Percentiles rank a stretch among this genome's conserved stretches.
Conservation (phyloP, 768 basidiomycete species). For the Clitopilus passeckerianus region DNA sequence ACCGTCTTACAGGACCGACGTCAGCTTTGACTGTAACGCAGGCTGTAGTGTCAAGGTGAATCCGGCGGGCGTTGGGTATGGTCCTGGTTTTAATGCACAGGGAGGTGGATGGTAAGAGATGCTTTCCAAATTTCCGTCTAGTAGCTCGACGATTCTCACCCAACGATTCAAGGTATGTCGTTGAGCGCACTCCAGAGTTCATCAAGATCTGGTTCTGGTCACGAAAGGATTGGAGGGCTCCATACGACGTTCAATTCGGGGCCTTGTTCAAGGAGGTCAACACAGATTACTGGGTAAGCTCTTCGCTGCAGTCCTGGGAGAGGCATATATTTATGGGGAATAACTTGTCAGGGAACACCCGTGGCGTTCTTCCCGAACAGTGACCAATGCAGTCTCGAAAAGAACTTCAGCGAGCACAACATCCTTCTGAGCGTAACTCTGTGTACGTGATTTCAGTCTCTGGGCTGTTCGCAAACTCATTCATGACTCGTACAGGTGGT, state of each 20-base stretch:
- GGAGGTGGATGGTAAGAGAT: conserved; percentile 49
- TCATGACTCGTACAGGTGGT: conserved; percentile 26
- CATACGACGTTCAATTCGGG: conserved; percentile 31
- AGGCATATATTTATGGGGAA: not conserved
- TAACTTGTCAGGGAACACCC: conserved; percentile 41
- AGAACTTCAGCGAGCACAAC: conserved; percentile 50
- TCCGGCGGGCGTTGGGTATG: conserved; percentile 34
- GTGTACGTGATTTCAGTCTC: conserved; percentile 17
- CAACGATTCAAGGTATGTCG: conserved; percentile 36
- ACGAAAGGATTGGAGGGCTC: conserved; percentile 32
- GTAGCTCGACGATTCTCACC: not conserved
- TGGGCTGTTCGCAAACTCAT: not conserved
- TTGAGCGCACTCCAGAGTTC: conserved; percentile 42
- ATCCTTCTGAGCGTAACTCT: conserved; percentile 56
- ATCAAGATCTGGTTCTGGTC: conserved; percentile 68
- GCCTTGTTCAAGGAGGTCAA: conserved; percentile 17
- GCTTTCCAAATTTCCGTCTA: conserved; percentile 5
- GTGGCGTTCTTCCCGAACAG: conserved; percentile 56
- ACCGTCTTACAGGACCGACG: not conserved
- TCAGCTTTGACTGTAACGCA: conserved; percentile 32
- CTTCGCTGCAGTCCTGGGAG: not conserved
- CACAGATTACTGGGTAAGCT: conserved; percentile 38
- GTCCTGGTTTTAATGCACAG: conserved; percentile 45
- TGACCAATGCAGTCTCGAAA: conserved; percentile 47
- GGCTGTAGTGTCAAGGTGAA: conserved; percentile 45